Base-by-base conservation (phyloP, 2,329 filamentous ascomycete species). In the Trichoderma semiorbis region DNA sequence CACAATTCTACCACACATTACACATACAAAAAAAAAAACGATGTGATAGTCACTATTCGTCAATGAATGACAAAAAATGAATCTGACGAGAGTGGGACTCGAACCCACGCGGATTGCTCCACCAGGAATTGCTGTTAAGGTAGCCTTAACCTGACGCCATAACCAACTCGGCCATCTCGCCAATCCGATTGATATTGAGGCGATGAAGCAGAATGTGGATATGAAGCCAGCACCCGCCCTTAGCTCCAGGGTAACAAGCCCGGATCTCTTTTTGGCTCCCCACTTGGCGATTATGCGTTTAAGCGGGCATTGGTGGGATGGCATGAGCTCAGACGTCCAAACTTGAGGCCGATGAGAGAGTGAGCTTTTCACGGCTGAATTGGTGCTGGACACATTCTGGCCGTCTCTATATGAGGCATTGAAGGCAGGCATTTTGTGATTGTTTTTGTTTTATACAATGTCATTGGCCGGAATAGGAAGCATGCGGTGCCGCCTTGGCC, bases 401-500 rank as follows among this genome's bases (percentile, higher is more conserved):
- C 16, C 2, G n/a, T 53, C 14, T n/a, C 5, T 53, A 0, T 7
- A 62, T 26, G 66, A 61, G 28, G 26, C 55, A 21, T 7, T 32
- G 7, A 50, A 21, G 32, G 16, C 21, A n/a, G 32, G 16, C 24
- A 6, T n/a, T 5, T 61, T 68, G 36, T 28, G 75, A 70, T 28
- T 64, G 47, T 39, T 72, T 21, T 61, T 50, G 28, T 39, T 18
- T 18, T 39, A 34, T 36, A 47, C 47, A 74, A 36, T 69, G 80
- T 79, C 66, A 77, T 77, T 74, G 64, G 61, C 76, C 50, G 77
- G 75, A 69, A 72, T 74, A 61, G 74, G 75, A 18, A 73, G 75
- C 72, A 73, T 77, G 75, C 77, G 76, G 28, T 75, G 75, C 71
- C 77, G 83, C 43, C 66, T 78, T 73, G 74, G 74, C 58, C 72